Evolutionary conservation across 2,329 filamentous ascomycete species (phyloP).

Genomic region (Fusarium xyrophilum): DNA sequence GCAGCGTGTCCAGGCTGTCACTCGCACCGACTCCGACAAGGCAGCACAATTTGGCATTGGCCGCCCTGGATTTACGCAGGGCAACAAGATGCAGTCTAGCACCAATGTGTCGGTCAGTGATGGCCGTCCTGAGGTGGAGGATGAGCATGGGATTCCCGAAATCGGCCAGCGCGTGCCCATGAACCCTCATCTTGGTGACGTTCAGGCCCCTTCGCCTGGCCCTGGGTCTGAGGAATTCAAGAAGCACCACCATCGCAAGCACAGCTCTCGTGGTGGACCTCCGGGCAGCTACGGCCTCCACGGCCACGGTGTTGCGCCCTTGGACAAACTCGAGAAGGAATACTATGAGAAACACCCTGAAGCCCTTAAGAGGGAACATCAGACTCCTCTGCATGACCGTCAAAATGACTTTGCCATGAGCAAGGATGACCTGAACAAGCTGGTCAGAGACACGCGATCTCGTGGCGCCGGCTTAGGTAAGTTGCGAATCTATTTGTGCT

Average conservation of each 20-base stretch:
- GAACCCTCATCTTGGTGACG: slow-evolving; percentile 90
- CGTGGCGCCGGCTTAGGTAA: slow-evolving; percentile 61
- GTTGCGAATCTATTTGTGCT: slow-evolving; percentile 25
- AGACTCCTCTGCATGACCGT: slow-evolving; percentile 61
- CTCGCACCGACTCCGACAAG: slow-evolving; percentile 87
- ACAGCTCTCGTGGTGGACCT: slow-evolving; percentile 74
- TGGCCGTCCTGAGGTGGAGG: slow-evolving; percentile 61
- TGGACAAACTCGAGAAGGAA: slow-evolving; percentile 85
- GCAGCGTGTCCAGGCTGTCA: slow-evolving; percentile 81
- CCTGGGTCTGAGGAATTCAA: slow-evolving; percentile 56
- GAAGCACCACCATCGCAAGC: slow-evolving; percentile 71
- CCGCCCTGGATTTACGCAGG: slow-evolving; percentile 60
- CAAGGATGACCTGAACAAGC: slow-evolving; percentile 87
- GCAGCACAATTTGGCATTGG: slow-evolving; percentile 87
- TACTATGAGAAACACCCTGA: slow-evolving; percentile 96
- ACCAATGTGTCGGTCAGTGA: slow-evolving; percentile 63
- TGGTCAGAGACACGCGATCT: slow-evolving; percentile 76
- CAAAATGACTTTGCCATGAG: slow-evolving; percentile 81
- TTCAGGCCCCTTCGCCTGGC: slow-evolving; percentile 89
- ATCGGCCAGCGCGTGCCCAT: slow-evolving; percentile 94
- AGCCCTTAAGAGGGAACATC: slow-evolving; percentile 75
- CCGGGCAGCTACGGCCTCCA: slow-evolving; percentile 93
- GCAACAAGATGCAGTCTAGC: slow-evolving; percentile 69
- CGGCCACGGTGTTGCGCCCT: slow-evolving; percentile 77
- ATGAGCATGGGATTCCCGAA: slow-evolving; percentile 89